Conservation (phyloP, 169 alveolate genomes). For the Plasmodium coatneyi region DNA sequence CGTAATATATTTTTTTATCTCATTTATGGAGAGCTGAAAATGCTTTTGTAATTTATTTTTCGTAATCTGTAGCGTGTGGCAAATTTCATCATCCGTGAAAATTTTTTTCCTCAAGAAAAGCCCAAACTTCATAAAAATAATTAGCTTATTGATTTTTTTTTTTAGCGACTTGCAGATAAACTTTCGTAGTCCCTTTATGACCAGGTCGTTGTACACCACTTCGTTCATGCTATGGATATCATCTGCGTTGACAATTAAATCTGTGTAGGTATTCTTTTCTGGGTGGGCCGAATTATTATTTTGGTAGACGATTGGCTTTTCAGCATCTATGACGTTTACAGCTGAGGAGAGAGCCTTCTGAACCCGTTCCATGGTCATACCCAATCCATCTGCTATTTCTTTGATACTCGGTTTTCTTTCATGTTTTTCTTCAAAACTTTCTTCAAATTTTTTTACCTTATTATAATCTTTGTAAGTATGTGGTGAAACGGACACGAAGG, state of each 20-base stretch:
- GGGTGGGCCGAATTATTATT: constrained; percentile 40
- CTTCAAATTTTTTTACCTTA: constrained; percentile 64
- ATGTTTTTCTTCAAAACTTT: constrained; percentile 44
- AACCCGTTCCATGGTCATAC: constrained; percentile 27
- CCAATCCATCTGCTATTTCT: constrained; percentile 57
- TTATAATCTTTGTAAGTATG: constrained; percentile 64
- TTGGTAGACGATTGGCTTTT: constrained; percentile 59
- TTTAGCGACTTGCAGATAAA: constrained; percentile 56
- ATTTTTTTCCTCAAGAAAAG: constrained; percentile 45
- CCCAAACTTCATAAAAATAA: constrained; percentile 74
- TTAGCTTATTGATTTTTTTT: constrained; percentile 58
- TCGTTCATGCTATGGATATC: constrained; percentile 73
- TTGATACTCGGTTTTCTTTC: constrained; percentile 55
- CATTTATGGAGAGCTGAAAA: constrained; percentile 40
- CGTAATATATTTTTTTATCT: constrained; percentile 51
- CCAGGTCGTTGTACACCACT: constrained; percentile 57
- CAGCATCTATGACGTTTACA: constrained; percentile 59
- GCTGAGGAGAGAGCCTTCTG: constrained; percentile 43
- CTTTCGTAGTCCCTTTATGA: constrained; percentile 56
- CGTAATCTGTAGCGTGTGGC: constrained; percentile 28
- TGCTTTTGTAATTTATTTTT: constrained; percentile 37
- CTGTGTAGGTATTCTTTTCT: constrained; percentile 72
- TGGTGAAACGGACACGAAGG: constrained; percentile 63
- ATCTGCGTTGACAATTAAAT: constrained; percentile 73
- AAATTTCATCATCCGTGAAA: constrained; percentile 56